Evolutionary conservation across 345 rosid species (phyloP).

Genomic region (Gossypium mustelinum): DNA sequence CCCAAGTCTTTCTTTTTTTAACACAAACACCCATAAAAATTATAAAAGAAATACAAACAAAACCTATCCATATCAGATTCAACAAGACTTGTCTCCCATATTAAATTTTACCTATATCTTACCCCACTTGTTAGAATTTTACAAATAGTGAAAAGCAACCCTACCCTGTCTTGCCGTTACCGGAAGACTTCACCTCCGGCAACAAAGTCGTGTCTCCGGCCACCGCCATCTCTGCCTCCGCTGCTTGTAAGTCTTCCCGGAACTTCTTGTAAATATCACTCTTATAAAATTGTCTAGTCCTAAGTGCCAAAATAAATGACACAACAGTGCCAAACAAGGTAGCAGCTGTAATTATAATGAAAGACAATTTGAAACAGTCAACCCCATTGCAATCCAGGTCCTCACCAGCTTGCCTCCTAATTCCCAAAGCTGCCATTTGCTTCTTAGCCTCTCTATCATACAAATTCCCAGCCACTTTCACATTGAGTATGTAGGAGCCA

Average conservation of each 20-base stretch:
- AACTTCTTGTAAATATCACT: constrained; percentile 61
- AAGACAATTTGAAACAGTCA: constrained; percentile 50
- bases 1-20: neutral
- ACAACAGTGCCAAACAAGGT: constrained; percentile 47
- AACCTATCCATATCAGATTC: neutral
- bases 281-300: constrained; percentile 59
- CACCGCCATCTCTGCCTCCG: constrained; percentile 31
- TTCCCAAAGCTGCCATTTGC: constrained; percentile 40
- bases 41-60: neutral
- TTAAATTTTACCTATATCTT: neutral
- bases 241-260: constrained; percentile 38
- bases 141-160: neutral
- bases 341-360: constrained; percentile 44
- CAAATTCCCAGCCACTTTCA: constrained; percentile 45
- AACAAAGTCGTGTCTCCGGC: neutral
- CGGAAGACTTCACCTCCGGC: neutral
- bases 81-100: neutral
- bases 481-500: constrained; percentile 57
- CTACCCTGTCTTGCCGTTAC: neutral
- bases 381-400: constrained; percentile 47
- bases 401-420: constrained; percentile 16
- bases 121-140: neutral
- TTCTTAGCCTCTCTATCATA: constrained; percentile 51
- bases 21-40: neutral
- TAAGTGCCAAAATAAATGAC: constrained; percentile 42